Evolutionary conservation across 2,329 filamentous ascomycete species (phyloP).

Genomic region (Aureobasidium sp.): DNA sequence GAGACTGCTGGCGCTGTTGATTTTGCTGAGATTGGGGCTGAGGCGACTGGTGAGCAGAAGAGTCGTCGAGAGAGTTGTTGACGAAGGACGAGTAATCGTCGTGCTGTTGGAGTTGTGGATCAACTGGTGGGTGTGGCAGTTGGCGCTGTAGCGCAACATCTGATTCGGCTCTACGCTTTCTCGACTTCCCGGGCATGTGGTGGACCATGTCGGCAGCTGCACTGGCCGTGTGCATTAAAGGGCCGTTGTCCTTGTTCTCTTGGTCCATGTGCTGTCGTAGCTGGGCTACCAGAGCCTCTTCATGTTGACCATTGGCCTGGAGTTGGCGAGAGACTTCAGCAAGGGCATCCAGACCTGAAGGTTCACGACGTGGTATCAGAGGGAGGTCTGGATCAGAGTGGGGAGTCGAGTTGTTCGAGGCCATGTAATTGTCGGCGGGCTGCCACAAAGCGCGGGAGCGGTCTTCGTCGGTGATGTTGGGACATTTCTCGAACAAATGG

Average conservation of each 20-base stretch:
- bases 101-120: conserved; percentile 16
- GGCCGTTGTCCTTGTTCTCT: conserved; percentile 10
- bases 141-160: neutral
- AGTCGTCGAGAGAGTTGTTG: neutral
- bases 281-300: conserved; percentile 17
- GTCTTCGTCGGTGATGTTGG: conserved; percentile 55
- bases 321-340: conserved; percentile 78
- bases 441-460: conserved; percentile 18
- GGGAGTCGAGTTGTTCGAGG: neutral
- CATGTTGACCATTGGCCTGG: conserved; percentile 16
- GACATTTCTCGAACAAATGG: conserved; percentile 82
- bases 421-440: conserved; percentile 9
- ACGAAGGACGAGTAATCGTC: conserved; percentile 13
- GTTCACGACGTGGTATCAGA: conserved; percentile 16
- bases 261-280: conserved; percentile 18
- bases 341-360: conserved; percentile 72
- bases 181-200: neutral
- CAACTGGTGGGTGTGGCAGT: neutral
- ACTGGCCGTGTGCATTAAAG: conserved; percentile 6
- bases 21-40: neutral
- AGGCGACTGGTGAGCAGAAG: neutral
- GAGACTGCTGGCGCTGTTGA: neutral
- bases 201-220: neutral
- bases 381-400: neutral
- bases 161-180: conserved; percentile 11